phyloP scores from a whole-genome alignment of 345 rosid species.

The Euphorbia pulcherrima region DNA sequence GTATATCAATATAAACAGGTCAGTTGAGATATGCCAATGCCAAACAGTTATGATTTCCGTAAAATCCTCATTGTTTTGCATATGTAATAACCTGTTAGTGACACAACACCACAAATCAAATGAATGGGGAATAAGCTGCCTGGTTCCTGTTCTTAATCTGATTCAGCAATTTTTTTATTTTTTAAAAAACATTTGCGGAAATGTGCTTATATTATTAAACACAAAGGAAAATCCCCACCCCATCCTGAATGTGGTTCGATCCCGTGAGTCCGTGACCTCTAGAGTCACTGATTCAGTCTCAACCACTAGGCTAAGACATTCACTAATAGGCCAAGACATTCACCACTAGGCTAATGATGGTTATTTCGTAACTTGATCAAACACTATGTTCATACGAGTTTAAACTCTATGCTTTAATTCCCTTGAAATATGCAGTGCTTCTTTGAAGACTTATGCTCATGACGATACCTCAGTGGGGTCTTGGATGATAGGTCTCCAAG shows the following conservation, averaged over 20 bases:
- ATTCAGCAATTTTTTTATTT: background rate
- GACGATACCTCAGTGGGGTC: constrained; percentile 87
- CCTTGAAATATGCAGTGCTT: constrained; percentile 55
- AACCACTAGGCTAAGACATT: too few relatives aligned
- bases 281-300: too few relatives aligned
- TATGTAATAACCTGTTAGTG: background rate
- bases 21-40: constrained; percentile 12
- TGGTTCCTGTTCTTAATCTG: background rate
- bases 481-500: constrained; percentile 94
- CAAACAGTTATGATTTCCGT: background rate
- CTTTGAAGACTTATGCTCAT: constrained; percentile 75
- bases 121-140: background rate
- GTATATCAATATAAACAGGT: constrained; percentile 89
- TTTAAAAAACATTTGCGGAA: too few relatives aligned
- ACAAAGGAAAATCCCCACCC: too few relatives aligned
- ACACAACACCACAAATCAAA: background rate
- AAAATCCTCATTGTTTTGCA: background rate
- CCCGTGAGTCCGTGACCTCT: too few relatives aligned
- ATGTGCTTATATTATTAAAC: too few relatives aligned
- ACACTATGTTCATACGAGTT: background rate
- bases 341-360: too few relatives aligned
- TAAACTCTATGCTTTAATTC: background rate
- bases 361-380: too few relatives aligned
- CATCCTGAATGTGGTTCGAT: too few relatives aligned
- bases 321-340: too few relatives aligned